phyloP scores from a whole-genome alignment of 768 basidiomycete genomes.

The Pleurotus ostreatus region DNA sequence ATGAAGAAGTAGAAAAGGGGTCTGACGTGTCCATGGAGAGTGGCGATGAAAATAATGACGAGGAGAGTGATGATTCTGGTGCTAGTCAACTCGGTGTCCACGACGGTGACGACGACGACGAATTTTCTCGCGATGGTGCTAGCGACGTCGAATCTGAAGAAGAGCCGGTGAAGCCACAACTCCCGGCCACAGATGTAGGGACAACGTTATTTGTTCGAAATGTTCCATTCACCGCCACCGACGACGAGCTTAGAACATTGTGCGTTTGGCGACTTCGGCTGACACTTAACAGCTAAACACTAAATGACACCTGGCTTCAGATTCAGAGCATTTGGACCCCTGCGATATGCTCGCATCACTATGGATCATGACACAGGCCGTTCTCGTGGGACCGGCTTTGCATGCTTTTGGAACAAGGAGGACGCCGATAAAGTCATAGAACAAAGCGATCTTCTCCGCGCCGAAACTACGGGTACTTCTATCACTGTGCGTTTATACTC shows the following conservation, averaged over 20 bases:
- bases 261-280: conserved; percentile 32
- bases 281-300: background rate
- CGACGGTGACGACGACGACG: conserved; percentile 33
- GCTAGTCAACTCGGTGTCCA: conserved; percentile 44
- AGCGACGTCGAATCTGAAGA: conserved; percentile 31
- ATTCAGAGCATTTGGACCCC: conserved; percentile 87
- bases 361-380: conserved; percentile 79
- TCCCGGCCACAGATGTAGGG: conserved; percentile 83
- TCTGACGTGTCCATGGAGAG: conserved; percentile 12
- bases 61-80: conserved; percentile 26
- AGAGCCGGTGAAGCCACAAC: conserved; percentile 53
- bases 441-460: conserved; percentile 69
- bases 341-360: conserved; percentile 91
- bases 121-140: conserved; percentile 29
- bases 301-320: conserved; percentile 32
- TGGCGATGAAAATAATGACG: conserved; percentile 24
- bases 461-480: conserved; percentile 54
- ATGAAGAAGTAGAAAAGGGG: conserved; percentile 31
- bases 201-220: conserved; percentile 95
- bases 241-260: conserved; percentile 87
- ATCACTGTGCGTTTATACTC: conserved; percentile 18
- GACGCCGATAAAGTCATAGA: conserved; percentile 84
- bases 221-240: conserved; percentile 86
- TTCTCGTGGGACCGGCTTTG: conserved; percentile 93
- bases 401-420: conserved; percentile 92